Evolutionary conservation across 2,329 filamentous ascomycete genomes (phyloP).

Genomic region (Didymella sp.): DNA sequence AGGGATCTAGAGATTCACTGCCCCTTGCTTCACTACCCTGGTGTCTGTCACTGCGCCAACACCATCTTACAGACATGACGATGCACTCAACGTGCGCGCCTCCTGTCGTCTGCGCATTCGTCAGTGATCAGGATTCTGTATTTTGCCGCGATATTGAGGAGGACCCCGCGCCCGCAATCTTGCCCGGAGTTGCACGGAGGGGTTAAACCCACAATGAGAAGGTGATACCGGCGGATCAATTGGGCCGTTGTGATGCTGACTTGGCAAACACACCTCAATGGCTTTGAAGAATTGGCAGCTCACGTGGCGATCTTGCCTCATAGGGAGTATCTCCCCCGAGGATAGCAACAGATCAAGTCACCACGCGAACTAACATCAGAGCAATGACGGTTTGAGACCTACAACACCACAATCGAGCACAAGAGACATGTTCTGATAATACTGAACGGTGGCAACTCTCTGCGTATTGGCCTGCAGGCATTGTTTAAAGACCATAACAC

Average conservation of each 20-base stretch:
- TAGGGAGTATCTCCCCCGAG: conserved; percentile 6
- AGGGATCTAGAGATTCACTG: background rate
- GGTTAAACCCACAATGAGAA: conserved; percentile 36
- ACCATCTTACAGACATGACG: background rate
- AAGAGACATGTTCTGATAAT: background rate
- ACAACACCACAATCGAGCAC: background rate
- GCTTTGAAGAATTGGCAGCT: background rate
- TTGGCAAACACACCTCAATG: background rate
- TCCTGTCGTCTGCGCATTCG: background rate
- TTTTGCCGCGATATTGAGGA: conserved; percentile 30
- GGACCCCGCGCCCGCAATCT: conserved; percentile 35
- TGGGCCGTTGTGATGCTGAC: conserved; percentile 25
- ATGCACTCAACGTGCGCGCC: background rate
- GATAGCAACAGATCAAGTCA: background rate
- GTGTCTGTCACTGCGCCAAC: background rate
- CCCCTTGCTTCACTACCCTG: conserved; percentile 4
- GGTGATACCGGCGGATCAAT: conserved; percentile 36
- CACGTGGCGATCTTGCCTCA: conserved; percentile 1
- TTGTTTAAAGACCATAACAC: background rate
- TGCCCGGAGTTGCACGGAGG: conserved; percentile 26
- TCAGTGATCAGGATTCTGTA: conserved; percentile 13
- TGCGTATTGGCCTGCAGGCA: background rate
- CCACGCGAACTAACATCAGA: background rate
- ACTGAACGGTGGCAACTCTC: background rate
- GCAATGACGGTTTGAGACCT: background rate